These are phyloP conservation scores for Ogataea ramenticola DNA, from an alignment of 805 yeast genomes.

Conservation along the genomic window DNA sequence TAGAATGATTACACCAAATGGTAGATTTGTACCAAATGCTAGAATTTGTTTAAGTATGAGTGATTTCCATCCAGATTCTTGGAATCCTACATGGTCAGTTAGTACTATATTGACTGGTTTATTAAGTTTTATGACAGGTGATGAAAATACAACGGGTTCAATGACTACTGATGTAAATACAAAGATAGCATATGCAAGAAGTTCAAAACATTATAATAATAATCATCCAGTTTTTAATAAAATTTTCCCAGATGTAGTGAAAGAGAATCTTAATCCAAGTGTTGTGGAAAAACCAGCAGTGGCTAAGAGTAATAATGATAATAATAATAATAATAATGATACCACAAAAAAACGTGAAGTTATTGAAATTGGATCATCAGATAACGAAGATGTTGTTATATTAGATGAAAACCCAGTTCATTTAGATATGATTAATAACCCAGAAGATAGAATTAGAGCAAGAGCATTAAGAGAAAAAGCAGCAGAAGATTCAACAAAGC, in stretches of 20 bases:
- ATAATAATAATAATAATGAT: no score
- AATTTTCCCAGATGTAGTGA: constrained; percentile 66
- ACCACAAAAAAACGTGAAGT: no score
- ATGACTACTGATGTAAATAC: constrained; percentile 54
- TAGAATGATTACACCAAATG: constrained; percentile 84
- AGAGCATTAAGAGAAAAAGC: constrained; percentile 4
- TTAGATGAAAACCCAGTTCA: constrained; percentile 19
- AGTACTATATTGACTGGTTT: constrained; percentile 82
- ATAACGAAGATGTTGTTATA: background rate
- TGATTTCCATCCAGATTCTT: constrained; percentile 87
- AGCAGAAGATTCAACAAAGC: no score
- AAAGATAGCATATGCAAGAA: constrained; percentile 49
- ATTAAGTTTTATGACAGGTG: constrained; percentile 86
- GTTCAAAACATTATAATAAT: constrained; percentile 55
- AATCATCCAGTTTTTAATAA: constrained; percentile 48
- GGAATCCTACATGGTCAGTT: constrained; percentile 98
- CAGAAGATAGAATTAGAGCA: constrained; percentile 64
- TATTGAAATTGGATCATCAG: background rate
- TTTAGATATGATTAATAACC: constrained; percentile 40
- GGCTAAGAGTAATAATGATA: constrained; percentile 7
- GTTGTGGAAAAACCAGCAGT: constrained; percentile 22
- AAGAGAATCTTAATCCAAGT: constrained; percentile 26
- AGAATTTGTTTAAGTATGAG: constrained; percentile 87
- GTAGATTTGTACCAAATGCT: constrained; percentile 75
- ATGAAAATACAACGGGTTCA: constrained; percentile 80